Percentiles rank a stretch among this genome's conserved stretches.
phyloP scores from a whole-genome alignment of 2,329 filamentous ascomycete genomes.

The Cladophialophora chaetospira region DNA sequence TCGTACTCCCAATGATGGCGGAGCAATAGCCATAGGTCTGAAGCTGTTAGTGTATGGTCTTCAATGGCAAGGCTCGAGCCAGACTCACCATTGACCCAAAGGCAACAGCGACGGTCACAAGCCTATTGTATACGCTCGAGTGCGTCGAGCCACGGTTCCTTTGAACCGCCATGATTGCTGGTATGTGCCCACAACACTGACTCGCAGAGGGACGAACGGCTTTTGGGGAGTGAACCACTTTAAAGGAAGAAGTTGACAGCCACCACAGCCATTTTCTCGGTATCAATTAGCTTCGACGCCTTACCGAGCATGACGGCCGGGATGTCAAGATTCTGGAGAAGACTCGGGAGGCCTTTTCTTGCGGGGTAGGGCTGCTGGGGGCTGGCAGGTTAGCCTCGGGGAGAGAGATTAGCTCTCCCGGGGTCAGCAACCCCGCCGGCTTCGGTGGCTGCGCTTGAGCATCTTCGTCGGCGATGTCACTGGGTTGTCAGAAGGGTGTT shows the following conservation, averaged over 20 bases:
- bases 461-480: too few species aligned
- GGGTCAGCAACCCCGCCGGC: too few species aligned
- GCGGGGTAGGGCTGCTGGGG: background rate
- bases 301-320: too few species aligned
- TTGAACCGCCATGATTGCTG: slow-evolving; percentile 13
- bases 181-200: background rate
- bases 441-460: too few species aligned
- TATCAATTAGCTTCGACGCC: background rate
- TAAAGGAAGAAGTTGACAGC: background rate
- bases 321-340: background rate
- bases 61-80: background rate
- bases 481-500: too few species aligned
- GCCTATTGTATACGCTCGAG: slow-evolving; percentile 42
- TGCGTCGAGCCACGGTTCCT: slow-evolving; percentile 31
- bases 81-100: slow-evolving; percentile 44
- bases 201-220: too few species aligned
- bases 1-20: slow-evolving; percentile 47
- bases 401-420: too few species aligned
- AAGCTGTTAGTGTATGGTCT: background rate
- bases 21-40: slow-evolving; percentile 38
- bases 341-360: background rate
- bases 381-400: background rate
- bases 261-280: background rate
- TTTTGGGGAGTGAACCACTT: too few species aligned
- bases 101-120: slow-evolving; percentile 44